Base-by-base conservation (phyloP, 208 protist genomes). In the Crithidia brevicula region DNA sequence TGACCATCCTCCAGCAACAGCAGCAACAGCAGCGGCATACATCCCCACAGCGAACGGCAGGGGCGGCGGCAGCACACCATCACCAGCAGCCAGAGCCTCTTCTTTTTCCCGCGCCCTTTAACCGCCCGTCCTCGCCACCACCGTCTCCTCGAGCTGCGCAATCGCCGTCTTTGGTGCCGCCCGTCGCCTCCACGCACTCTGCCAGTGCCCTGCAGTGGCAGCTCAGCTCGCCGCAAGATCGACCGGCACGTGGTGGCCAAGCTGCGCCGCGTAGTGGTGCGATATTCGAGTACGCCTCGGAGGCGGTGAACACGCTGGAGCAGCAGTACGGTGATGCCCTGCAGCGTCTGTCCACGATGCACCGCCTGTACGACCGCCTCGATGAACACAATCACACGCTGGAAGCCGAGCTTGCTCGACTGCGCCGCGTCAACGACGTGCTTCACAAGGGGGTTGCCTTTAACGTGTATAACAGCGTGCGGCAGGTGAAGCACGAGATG, bases 251-350 rank as follows among this genome's bases (percentile, higher is more conserved):
- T 16, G 51, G 10, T 22, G 57, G n/a, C 38, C 10, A 53, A n/a
- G n/a, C n/a, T n/a, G n/a, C n/a, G n/a, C n/a, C n/a, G n/a, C n/a
- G n/a, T n/a, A 23, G 42, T 33, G 28, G 50, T n/a, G 49, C 49
- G 6, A 20, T 67, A 42, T 64, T 70, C 53, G 60, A 69, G 22
- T 70, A 63, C 60, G 54, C 80, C 28, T 79, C 71, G 16, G 64
- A 82, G 43, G 72, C 77, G 54, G 82, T 82, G 31, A 71, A 56
- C 46, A 69, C 68, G 13, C 74, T 88, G 1, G 78, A 88, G 67
- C 70, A 75, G 47, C 81, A 80, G 54, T 84, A 82, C 36, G 53
- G 45, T 23, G 64, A 62, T 3, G 63, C 82, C 25, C 63, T 84
- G 20, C 82, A 80, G 74, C 74, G 69, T 23, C 69, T 75, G 43